Conservation (phyloP, 148 eudicot species). For the Bassia scoparia region DNA sequence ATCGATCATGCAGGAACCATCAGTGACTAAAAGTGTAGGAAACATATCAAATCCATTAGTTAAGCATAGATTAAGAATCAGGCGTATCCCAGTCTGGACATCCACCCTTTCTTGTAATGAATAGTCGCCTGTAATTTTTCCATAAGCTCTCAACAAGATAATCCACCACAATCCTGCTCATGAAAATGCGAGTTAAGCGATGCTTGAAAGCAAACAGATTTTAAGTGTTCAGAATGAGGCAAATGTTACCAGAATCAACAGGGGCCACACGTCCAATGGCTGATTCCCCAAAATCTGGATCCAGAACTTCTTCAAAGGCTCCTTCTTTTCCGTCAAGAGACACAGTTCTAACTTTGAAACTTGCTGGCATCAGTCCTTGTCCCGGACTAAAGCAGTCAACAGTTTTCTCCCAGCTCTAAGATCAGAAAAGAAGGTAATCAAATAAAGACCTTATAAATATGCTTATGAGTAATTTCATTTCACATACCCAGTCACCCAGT, state of each 20-base stretch:
- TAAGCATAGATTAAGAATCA: conserved; percentile 71
- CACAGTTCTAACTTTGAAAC: conserved; percentile 65
- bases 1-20: conserved; percentile 98
- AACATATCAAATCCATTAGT: conserved; percentile 92
- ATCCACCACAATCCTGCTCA: conserved; percentile 88
- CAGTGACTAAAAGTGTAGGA: conserved; percentile 83
- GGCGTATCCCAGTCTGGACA: conserved; percentile 74
- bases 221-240: not conserved
- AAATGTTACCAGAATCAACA: conserved; percentile 76
- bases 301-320: conserved; percentile 70
- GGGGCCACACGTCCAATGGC: conserved; percentile 96
- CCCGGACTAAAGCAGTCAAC: conserved; percentile 91
- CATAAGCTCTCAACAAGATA: conserved; percentile 80
- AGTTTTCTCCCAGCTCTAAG: conserved; percentile 90
- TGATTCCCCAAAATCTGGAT: conserved; percentile 97
- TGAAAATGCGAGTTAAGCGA: not conserved
- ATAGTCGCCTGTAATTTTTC: conserved; percentile 76
- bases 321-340: conserved; percentile 63
- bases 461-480: too few relatives aligned
- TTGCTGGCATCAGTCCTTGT: conserved; percentile 95
- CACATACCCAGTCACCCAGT: too few relatives aligned
- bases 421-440: conserved; percentile 2
- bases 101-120: conserved; percentile 77
- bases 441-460: not conserved
- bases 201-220: not conserved